Base-by-base conservation (phyloP, 768 basidiomycete species). In the Russula griseocarnosa region DNA sequence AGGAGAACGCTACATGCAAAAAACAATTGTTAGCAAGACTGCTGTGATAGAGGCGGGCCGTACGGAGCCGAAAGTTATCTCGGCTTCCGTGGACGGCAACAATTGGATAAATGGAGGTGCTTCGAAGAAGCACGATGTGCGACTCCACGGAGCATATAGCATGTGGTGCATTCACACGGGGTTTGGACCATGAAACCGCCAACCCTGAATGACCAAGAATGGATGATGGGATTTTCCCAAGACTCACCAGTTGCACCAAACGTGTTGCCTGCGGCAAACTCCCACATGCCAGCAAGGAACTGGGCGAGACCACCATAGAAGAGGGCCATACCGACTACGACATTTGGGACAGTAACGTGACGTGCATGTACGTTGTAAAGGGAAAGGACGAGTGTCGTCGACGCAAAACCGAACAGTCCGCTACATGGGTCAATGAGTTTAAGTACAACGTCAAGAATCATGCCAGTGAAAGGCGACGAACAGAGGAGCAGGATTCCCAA, bases 251-350 rank as follows among this genome's bases (percentile, higher is more conserved):
- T 86, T 10, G 82, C 88, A 68, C 85, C 87, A 64, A 91, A 90
- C 0, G 76, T 77, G 66, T 92, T 90, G 0, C 86, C 86, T 28
- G 81, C 58, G 2, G 74, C 76, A 36, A 75, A 76, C 63, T 75
- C 74, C 91, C 91, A 93, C 87, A 93, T 91, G 40, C 94, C 94
- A 18, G 92, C 93, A 42, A 94, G 76, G 57, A 95, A 79, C 73
- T 95, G 94, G 13, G 82, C 86, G 44, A 94, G 84, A 63, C 94
- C 94, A 67, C 93, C 94, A 66, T 83, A 83, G 74, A 86, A 89
- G 68, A 91, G 72, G 22, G 92, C 91, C 92, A 95, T 92, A 58
- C 92, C 94, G 55, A 93, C 81, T 56, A 93, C 84, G 28, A 85
- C 82, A 63, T 93, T 92, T 40, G 89, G 84, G 9, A 72, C 69